Conservation (phyloP, 495 filamentous ascomycete species). For the Neurospora terricola region DNA sequence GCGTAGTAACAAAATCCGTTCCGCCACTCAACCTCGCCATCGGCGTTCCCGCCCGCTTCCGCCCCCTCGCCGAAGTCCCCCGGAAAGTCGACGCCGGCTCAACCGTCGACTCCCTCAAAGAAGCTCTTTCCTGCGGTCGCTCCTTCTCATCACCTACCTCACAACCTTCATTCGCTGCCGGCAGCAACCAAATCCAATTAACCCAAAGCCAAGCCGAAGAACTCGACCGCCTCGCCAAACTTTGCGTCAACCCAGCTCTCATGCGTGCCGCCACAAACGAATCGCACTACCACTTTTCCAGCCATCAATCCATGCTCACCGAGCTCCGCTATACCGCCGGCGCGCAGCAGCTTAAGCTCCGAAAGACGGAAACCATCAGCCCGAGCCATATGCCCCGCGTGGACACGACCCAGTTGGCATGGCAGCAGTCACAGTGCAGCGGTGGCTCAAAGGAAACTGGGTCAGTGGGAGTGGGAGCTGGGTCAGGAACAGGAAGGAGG, state of each 20-base stretch:
- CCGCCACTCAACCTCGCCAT: constrained; percentile 15
- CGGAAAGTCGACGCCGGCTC: not conserved
- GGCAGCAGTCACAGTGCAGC: not conserved
- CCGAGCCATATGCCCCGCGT: not conserved
- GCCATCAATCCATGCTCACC: not conserved
- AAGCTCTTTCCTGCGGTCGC: constrained; percentile 7
- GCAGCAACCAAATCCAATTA: not conserved
- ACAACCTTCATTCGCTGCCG: not conserved
- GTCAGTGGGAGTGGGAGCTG: not conserved
- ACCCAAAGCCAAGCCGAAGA: not conserved
- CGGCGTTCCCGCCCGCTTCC: constrained; percentile 16
- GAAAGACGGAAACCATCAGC: not conserved
- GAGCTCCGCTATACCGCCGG: not conserved
- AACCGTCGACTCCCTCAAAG: constrained; percentile 4
- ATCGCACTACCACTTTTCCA: not conserved
- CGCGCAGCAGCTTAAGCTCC: not conserved
- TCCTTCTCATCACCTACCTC: not conserved
- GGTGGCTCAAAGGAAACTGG: not conserved
- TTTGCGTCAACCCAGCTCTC: not conserved
- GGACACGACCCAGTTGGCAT: not conserved
- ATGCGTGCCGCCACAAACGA: not conserved
- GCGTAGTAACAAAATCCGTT: constrained; percentile 20
- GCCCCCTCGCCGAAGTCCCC: constrained; percentile 1
- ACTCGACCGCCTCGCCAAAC: not conserved
- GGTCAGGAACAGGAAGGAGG: not conserved